phyloP scores from a whole-genome alignment of 1,139 yeast genomes.

The Yamadazyma trypodendri region DNA sequence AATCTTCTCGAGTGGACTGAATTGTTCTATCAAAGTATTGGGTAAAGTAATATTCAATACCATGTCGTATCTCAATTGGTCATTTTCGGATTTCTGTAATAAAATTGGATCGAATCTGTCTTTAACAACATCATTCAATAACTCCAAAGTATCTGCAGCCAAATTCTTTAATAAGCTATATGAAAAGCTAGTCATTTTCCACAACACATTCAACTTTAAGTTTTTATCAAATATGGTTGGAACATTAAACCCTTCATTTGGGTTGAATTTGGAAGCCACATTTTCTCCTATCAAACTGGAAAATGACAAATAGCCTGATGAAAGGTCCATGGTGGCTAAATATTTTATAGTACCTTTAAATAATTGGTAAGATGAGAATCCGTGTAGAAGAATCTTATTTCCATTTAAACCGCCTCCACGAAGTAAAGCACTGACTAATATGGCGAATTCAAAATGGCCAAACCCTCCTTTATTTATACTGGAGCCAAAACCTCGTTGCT shows the following conservation, averaged over 20 bases:
- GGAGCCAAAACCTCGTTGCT: conserved; percentile 79
- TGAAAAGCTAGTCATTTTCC: conserved; percentile 76
- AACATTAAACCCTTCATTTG: conserved; percentile 59
- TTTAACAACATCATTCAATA: conserved; percentile 73
- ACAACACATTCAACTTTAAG: conserved; percentile 71
- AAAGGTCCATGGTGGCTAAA: conserved; percentile 73
- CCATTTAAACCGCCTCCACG: conserved; percentile 83
- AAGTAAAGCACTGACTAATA: conserved; percentile 74
- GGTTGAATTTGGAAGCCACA: conserved; percentile 46
- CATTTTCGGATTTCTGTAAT: conserved; percentile 57
- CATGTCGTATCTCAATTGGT: conserved; percentile 65
- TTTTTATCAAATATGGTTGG: conserved; percentile 79
- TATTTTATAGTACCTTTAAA: conserved; percentile 85
- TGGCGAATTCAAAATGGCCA: conserved; percentile 88
- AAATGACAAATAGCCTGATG: conserved; percentile 65
- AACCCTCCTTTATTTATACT: conserved; percentile 71
- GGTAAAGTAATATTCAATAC: conserved; percentile 50
- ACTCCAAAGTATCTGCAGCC: conserved; percentile 65
- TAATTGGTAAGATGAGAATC: conserved; percentile 88
- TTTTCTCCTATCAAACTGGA: conserved; percentile 56
- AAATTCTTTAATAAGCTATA: conserved; percentile 60
- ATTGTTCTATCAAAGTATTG: conserved; percentile 39
- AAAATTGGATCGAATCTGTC: conserved; percentile 90
- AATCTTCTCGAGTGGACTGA: conserved; percentile 73
- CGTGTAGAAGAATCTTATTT: conserved; percentile 73